Percentiles rank a stretch among this genome's conserved stretches.
These are phyloP conservation scores for Aplosporella prunicola DNA, from an alignment of 2,329 filamentous ascomycete species.

Conservation along the genomic window DNA sequence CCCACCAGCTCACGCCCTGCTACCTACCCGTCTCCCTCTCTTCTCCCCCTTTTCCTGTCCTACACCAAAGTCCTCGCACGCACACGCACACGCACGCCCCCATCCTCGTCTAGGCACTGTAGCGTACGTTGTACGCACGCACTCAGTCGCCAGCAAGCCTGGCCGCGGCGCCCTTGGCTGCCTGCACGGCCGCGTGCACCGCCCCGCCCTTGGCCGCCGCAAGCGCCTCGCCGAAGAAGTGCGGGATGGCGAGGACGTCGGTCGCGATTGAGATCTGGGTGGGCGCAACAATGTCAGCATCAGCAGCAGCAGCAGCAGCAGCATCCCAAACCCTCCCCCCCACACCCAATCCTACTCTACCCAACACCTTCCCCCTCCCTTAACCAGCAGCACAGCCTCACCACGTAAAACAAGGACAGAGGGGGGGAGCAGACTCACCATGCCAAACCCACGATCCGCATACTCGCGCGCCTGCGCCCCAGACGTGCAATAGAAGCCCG, in stretches of 20 bases:
- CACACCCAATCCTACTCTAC: not conserved
- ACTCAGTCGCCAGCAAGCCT: constrained; percentile 4
- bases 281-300: not conserved
- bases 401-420: not conserved
- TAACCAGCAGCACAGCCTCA: not conserved
- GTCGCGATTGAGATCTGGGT: constrained; percentile 23
- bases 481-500: constrained; percentile 46
- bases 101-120: no score
- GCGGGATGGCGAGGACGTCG: constrained; percentile 37
- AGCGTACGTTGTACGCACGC: no score
- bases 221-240: constrained; percentile 29
- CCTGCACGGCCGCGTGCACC: constrained; percentile 1
- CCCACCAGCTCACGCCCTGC: no score
- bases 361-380: not conserved
- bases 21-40: no score
- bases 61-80: no score
- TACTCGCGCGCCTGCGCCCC: constrained; percentile 44
- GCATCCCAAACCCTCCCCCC: constrained; percentile 16
- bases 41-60: no score
- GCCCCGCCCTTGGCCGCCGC: constrained; percentile 22
- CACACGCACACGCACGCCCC: no score
- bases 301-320: no score
- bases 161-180: constrained; percentile 2
- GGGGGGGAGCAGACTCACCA: constrained; percentile 33
- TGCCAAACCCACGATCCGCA: constrained; percentile 46